phyloP scores from a whole-genome alignment of 352 stramenopile species.

The Aphanomyces astaci region DNA sequence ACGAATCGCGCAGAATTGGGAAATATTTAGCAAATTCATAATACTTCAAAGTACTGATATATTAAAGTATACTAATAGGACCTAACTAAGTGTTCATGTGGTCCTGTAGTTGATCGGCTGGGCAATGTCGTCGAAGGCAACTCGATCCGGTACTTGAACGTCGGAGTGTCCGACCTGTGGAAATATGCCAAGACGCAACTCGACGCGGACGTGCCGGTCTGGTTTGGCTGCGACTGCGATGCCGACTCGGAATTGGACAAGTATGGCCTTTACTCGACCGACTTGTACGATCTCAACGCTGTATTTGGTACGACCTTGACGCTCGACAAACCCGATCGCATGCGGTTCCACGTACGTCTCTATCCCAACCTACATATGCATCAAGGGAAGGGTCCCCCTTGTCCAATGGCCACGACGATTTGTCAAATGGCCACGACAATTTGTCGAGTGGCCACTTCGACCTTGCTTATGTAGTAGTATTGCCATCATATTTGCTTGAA shows the following conservation, averaged over 20 bases:
- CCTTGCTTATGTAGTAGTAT: no score
- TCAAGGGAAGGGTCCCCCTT: no score
- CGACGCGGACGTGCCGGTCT: conserved; percentile 25
- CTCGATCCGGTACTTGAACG: conserved; percentile 26
- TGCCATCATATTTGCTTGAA: no score
- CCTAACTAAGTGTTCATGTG: not conserved
- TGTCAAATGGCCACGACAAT: no score
- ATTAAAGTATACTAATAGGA: no score
- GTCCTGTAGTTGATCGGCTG: conserved; percentile 25
- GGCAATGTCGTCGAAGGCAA: conserved; percentile 25
- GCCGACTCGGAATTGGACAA: conserved; percentile 5
- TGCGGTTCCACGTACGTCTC: conserved; percentile 24
- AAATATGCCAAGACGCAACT: conserved; percentile 21
- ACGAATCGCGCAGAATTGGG: no score
- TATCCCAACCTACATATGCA: no score
- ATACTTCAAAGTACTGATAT: no score
- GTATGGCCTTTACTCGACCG: conserved; percentile 7
- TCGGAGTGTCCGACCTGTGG: conserved; percentile 21
- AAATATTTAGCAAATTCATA: no score
- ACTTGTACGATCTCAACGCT: conserved; percentile 4
- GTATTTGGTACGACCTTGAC: conserved; percentile 20
- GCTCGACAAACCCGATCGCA: conserved; percentile 25
- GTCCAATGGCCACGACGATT: no score
- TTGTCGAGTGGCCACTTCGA: no score
- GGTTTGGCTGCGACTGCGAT: conserved; percentile 28